phyloP scores from a whole-genome alignment of 306 rosid genomes.

The Astragalus glycyphyllos region DNA sequence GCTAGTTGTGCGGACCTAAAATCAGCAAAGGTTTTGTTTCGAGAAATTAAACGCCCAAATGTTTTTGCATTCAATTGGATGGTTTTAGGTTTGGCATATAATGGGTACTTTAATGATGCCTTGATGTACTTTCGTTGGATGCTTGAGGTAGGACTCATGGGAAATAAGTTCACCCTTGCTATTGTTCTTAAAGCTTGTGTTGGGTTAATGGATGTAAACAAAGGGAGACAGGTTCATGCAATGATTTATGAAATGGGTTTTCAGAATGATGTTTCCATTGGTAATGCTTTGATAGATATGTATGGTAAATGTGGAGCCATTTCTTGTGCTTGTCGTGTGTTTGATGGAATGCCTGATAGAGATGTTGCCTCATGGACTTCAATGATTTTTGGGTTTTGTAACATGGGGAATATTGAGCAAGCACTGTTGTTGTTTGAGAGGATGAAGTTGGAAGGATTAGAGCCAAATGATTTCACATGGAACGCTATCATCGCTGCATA shows the following conservation, averaged over 20 bases:
- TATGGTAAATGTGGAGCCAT: slow-evolving; percentile 62
- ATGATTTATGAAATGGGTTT: slow-evolving; percentile 56
- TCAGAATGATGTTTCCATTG: slow-evolving; percentile 44
- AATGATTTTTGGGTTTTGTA: slow-evolving; percentile 64
- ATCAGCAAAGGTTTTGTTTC: slow-evolving; percentile 49
- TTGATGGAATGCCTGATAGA: slow-evolving; percentile 59
- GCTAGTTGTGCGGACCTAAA: slow-evolving; percentile 60
- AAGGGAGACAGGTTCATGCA: slow-evolving; percentile 70
- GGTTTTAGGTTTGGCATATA: slow-evolving; percentile 53
- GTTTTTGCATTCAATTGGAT: slow-evolving; percentile 77
- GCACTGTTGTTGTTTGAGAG: slow-evolving; percentile 60
- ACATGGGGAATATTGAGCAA: slow-evolving; percentile 44
- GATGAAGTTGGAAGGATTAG: slow-evolving; percentile 65
- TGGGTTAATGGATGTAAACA: slow-evolving; percentile 66
- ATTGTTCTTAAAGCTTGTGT: slow-evolving; percentile 61
- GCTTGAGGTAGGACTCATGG: slow-evolving; percentile 48
- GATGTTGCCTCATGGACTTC: slow-evolving; percentile 76
- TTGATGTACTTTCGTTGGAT: slow-evolving; percentile 50
- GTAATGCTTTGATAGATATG: slow-evolving; percentile 69
- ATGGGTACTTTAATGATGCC: slow-evolving; percentile 60
- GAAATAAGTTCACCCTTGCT: slow-evolving; percentile 61
- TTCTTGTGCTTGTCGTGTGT: slow-evolving; percentile 50
- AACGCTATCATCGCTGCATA: slow-evolving; percentile 57
- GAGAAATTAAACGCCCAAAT: slow-evolving; percentile 50
- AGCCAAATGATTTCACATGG: slow-evolving; percentile 80